Conservation (phyloP, 2,329 filamentous ascomycete species). For the Fusarium pilosicola region DNA sequence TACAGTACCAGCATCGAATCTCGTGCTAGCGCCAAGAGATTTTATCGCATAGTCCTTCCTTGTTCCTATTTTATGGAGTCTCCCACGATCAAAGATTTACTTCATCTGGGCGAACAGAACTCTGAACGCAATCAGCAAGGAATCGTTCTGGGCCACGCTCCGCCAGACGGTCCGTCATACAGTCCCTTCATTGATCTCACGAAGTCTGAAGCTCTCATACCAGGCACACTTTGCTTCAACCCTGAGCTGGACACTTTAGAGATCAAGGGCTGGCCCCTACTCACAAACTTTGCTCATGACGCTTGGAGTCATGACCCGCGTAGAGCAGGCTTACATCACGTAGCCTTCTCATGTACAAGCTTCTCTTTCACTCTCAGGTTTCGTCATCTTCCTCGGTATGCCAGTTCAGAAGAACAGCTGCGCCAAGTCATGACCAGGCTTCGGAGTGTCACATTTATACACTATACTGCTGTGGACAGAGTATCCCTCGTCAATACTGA, state of each 20-base stretch:
- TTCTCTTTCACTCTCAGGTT: too few species aligned
- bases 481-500: background rate
- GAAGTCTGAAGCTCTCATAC: background rate
- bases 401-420: background rate
- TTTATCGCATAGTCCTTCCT: background rate
- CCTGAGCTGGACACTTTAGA: background rate
- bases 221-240: background rate
- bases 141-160: background rate
- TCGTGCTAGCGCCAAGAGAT: background rate
- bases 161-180: background rate
- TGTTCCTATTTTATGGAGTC: background rate
- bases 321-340: background rate
- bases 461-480: background rate
- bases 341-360: background rate
- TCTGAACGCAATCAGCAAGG: too few species aligned
- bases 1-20: background rate
- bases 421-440: background rate
- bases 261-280: background rate
- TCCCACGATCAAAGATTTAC: background rate
- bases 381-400: background rate
- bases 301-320: background rate
- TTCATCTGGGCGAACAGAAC: background rate
- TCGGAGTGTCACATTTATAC: background rate
- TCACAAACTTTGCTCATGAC: background rate
- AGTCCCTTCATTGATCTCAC: too few species aligned